A percentile compares a stretch with the other conserved stretches of the same genome.
These are phyloP conservation scores for Carex scoparia DNA, from an alignment of 176 grass and related monocot genomes.

Conservation along the genomic window DNA sequence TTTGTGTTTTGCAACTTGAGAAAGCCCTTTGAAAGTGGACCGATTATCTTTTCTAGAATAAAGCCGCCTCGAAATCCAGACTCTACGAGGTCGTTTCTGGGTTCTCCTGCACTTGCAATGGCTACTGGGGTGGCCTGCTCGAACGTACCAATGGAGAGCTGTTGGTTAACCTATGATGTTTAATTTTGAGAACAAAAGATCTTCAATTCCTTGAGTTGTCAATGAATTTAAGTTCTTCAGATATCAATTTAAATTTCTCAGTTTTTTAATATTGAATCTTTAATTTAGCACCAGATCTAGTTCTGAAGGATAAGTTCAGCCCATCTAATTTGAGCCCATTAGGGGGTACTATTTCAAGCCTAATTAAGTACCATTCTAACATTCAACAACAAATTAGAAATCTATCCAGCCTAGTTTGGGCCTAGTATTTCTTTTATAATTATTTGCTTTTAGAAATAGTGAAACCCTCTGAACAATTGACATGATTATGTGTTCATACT, in stretches of 20 bases:
- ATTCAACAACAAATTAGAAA: too few relatives aligned
- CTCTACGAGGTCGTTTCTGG: slow-evolving; percentile 31
- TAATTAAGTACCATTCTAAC: too few relatives aligned
- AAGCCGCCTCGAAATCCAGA: slow-evolving; percentile 60
- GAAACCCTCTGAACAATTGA: not conserved
- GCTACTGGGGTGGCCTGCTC: slow-evolving; percentile 37
- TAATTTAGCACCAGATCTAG: too few relatives aligned
- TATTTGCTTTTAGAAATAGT: not conserved
- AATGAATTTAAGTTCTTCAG: not conserved
- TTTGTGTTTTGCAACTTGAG: slow-evolving; percentile 49
- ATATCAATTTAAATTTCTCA: too few relatives aligned
- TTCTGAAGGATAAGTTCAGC: too few relatives aligned
- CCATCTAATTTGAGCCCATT: too few relatives aligned
- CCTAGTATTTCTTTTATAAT: not conserved
- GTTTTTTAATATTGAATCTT: too few relatives aligned
- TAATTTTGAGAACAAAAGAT: not conserved
- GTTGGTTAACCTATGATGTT: not conserved
- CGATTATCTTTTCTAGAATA: slow-evolving; percentile 74
- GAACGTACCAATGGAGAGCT: slow-evolving; percentile 11
- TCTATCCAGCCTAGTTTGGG: too few relatives aligned
- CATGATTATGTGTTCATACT: not conserved
- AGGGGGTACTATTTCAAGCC: too few relatives aligned
- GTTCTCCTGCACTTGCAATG: slow-evolving; percentile 31
- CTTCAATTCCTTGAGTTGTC: not conserved
- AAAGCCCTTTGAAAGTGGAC: slow-evolving; percentile 51